Percentiles rank a stretch among this genome's conserved stretches.
These are phyloP conservation scores for Populus ilicifolia DNA, from an alignment of 345 rosid genomes.

Conservation along the genomic window DNA sequence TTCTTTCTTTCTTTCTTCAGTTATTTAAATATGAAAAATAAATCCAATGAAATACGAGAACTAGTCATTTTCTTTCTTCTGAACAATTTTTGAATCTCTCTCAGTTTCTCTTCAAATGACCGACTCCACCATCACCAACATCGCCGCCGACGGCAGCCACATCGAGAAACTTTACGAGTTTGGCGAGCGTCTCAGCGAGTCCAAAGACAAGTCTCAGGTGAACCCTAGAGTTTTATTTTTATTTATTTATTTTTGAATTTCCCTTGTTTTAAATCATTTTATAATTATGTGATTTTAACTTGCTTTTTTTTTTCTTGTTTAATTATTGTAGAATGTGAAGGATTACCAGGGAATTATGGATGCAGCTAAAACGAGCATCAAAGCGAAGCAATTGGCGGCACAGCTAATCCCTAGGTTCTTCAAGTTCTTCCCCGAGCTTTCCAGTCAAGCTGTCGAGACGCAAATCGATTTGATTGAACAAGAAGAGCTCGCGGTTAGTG, in stretches of 20 bases:
- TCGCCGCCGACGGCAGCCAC: slow-evolving; percentile 59
- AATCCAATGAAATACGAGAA: neutral
- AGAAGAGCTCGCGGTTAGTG: slow-evolving; percentile 83
- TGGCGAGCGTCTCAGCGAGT: slow-evolving; percentile 86
- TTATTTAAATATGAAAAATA: too few relatives aligned
- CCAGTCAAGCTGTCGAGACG: slow-evolving; percentile 60
- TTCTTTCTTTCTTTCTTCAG: neutral
- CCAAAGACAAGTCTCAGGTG: slow-evolving; percentile 96
- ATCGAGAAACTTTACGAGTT: slow-evolving; percentile 97
- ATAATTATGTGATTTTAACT: neutral
- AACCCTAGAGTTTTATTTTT: slow-evolving; percentile 23
- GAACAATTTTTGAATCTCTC: slow-evolving; percentile 1
- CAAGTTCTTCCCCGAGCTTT: slow-evolving; percentile 86
- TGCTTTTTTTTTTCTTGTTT: neutral
- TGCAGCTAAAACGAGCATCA: slow-evolving; percentile 65
- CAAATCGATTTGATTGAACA: slow-evolving; percentile 89
- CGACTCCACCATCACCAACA: slow-evolving; percentile 34
- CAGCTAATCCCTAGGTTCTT: slow-evolving; percentile 98
- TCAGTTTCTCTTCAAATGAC: slow-evolving; percentile 39
- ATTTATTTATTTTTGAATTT: neutral
- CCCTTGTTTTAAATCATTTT: neutral
- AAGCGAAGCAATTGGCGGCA: slow-evolving; percentile 92
- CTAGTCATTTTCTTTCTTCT: neutral
- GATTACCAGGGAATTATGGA: slow-evolving; percentile 88
- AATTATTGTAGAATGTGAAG: slow-evolving; percentile 51